Percentiles rank a stretch among this genome's conserved stretches.
Conservation (phyloP, 2,329 filamentous ascomycete species). For the Colletotrichum graminicola region DNA sequence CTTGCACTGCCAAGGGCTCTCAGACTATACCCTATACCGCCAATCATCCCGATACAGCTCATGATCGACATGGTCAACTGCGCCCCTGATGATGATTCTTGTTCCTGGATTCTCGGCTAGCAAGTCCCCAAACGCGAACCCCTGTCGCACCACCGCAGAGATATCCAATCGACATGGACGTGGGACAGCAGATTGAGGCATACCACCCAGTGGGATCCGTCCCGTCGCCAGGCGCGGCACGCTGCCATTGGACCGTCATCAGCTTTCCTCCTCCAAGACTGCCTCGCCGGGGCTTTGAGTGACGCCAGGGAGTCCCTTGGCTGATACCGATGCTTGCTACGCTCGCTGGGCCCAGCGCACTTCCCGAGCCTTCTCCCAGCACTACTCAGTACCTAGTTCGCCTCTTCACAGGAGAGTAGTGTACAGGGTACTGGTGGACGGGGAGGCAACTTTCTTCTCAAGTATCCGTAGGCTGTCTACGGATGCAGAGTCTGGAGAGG, state of each 20-base stretch:
- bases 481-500: slow-evolving; percentile 4
- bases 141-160: slow-evolving; percentile 13
- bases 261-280: slow-evolving; percentile 26
- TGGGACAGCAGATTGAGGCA: slow-evolving; percentile 10
- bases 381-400: too few species aligned
- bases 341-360: neutral
- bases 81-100: slow-evolving; percentile 39
- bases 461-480: neutral
- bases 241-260: slow-evolving; percentile 29
- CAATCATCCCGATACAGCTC: neutral
- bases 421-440: too few species aligned
- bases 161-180: slow-evolving; percentile 30
- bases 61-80: slow-evolving; percentile 35
- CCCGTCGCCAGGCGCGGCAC: slow-evolving; percentile 29
- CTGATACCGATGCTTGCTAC: slow-evolving; percentile 23
- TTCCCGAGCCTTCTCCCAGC: slow-evolving; percentile 24
- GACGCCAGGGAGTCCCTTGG: slow-evolving; percentile 19
- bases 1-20: neutral
- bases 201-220: slow-evolving; percentile 11
- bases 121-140: slow-evolving; percentile 20
- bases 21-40: slow-evolving; percentile 13
- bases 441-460: slow-evolving; percentile 11
- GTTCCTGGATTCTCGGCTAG: slow-evolving; percentile 34
- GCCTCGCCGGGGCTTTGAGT: slow-evolving; percentile 1
- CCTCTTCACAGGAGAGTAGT: neutral